Percentiles rank a stretch among this genome's conserved stretches.
These are phyloP conservation scores for Apodospora peruviana DNA, from an alignment of 495 filamentous ascomycete genomes.

Conservation along the genomic window DNA sequence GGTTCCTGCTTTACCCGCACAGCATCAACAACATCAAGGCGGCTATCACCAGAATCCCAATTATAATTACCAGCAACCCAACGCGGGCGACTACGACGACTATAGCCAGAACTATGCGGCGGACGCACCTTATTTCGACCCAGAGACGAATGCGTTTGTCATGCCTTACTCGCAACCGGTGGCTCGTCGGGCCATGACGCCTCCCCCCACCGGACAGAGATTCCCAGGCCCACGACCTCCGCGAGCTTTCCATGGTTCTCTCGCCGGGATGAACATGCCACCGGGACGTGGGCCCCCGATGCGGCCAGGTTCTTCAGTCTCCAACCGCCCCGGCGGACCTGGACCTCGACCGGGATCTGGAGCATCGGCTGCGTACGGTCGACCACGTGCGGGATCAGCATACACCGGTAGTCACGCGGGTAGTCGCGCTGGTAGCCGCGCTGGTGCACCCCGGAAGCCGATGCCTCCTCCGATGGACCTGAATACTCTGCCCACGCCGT, in stretches of 20 bases:
- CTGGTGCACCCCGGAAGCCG: constrained; percentile 43
- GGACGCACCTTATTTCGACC: constrained; percentile 66
- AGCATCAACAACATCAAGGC: constrained; percentile 7
- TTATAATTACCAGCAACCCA: too few relatives aligned
- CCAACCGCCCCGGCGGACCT: constrained; percentile 20
- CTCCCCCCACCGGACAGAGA: constrained; percentile 74
- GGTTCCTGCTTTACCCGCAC: constrained; percentile 32
- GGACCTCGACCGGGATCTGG: constrained; percentile 60
- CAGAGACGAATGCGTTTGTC: constrained; percentile 65
- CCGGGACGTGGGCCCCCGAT: constrained; percentile 25
- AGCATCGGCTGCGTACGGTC: constrained; percentile 53
- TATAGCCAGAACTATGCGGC: constrained; percentile 46
- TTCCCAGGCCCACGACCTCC: constrained; percentile 45
- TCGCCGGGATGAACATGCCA: constrained; percentile 25
- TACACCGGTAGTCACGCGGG: constrained; percentile 25
- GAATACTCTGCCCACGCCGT: constrained; percentile 73
- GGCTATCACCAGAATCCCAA: constrained; percentile 13
- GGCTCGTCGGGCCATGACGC: constrained; percentile 91
- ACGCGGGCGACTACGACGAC: constrained; percentile 21
- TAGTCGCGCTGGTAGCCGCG: constrained; percentile 29
- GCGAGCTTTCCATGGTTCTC: constrained; percentile 29
- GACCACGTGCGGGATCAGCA: constrained; percentile 35
- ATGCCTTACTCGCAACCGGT: constrained; percentile 78
- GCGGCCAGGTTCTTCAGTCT: constrained; percentile 2
- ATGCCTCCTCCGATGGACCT: constrained; percentile 72